These are phyloP conservation scores for Pichia sp. DNA, from an alignment of 1,139 yeast genomes.

Conservation along the genomic window DNA sequence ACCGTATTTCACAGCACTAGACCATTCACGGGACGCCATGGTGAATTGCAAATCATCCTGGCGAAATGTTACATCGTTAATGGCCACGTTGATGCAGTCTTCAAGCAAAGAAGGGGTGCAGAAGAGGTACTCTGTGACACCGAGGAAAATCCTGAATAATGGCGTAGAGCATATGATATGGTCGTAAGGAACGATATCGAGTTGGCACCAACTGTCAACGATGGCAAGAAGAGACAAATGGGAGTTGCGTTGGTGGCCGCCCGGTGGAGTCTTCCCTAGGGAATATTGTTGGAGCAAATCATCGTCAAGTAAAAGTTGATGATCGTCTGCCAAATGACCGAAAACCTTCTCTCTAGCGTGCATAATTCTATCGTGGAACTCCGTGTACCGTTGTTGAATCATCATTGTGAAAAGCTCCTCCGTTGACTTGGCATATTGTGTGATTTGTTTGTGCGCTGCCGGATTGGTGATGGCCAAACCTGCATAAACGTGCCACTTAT, in stretches of 20 bases:
- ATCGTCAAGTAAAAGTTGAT: slow-evolving; percentile 68
- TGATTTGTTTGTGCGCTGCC: slow-evolving; percentile 83
- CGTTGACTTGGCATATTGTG: slow-evolving; percentile 81
- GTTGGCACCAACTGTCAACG: slow-evolving; percentile 87
- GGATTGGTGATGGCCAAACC: slow-evolving; percentile 96
- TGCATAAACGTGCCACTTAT: slow-evolving; percentile 98
- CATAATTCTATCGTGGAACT: slow-evolving; percentile 48
- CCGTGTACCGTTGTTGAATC: slow-evolving; percentile 60
- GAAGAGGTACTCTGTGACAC: slow-evolving; percentile 88
- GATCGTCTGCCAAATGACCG: slow-evolving; percentile 48
- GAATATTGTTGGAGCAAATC: slow-evolving; percentile 74
- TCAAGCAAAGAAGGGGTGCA: slow-evolving; percentile 78
- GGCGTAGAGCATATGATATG: slow-evolving; percentile 98
- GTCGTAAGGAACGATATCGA: slow-evolving; percentile 86
- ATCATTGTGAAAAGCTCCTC: slow-evolving; percentile 78
- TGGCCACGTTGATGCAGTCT: slow-evolving; percentile 67
- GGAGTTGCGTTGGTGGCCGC: slow-evolving; percentile 68
- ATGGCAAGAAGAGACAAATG: slow-evolving; percentile 84
- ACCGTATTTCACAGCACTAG: slow-evolving; percentile 70
- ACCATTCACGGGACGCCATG: slow-evolving; percentile 79
- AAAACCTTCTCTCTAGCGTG: slow-evolving; percentile 73
- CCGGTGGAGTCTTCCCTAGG: slow-evolving; percentile 67
- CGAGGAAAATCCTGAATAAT: slow-evolving; percentile 80
- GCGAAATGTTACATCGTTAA: slow-evolving; percentile 61
- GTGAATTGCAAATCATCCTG: slow-evolving; percentile 84